These are phyloP conservation scores for Simplicillium sp. DNA, from an alignment of 2,329 filamentous ascomycete species.

Conservation along the genomic window DNA sequence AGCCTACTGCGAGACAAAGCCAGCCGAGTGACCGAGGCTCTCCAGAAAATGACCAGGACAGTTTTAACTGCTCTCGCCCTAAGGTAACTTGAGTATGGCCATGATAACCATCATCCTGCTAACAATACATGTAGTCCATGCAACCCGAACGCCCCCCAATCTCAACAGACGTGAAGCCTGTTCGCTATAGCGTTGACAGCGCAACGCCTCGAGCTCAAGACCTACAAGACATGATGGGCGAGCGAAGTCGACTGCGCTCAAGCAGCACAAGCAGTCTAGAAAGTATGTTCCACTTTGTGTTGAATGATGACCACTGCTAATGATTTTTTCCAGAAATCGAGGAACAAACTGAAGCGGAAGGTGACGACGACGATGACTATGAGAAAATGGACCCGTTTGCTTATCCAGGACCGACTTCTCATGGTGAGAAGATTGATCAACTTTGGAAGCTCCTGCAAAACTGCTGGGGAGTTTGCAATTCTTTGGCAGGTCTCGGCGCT, in stretches of 20 bases:
- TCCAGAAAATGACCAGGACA: conserved; percentile 20
- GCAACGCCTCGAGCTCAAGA: conserved; percentile 79
- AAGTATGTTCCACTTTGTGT: conserved; percentile 38
- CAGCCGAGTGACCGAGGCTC: conserved; percentile 24
- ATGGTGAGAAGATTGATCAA: too few species aligned
- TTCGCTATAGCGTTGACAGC: conserved; percentile 55
- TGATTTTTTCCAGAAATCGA: conserved; percentile 41
- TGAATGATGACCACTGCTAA: conserved; percentile 2
- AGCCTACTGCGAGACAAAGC: conserved; percentile 24
- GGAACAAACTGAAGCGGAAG: conserved; percentile 40
- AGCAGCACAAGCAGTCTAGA: conserved; percentile 69
- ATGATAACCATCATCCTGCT: too few species aligned
- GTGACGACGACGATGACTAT: conserved; percentile 49
- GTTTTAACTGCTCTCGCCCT: conserved; percentile 10
- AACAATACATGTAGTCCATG: too few species aligned
- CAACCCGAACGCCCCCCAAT: conserved; percentile 57
- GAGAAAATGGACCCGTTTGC: too few species aligned
- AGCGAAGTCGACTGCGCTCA: conserved; percentile 47
- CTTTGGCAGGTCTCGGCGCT: too few species aligned
- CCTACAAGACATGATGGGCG: conserved; percentile 58
- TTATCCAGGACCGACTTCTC: too few species aligned
- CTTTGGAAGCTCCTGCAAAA: too few species aligned
- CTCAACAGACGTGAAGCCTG: conserved; percentile 62
- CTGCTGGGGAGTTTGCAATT: conserved; percentile 81
- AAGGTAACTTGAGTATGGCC: conserved; percentile 16